These are phyloP conservation scores for Calonectria montana DNA, from an alignment of 2,329 filamentous ascomycete genomes.

Conservation along the genomic window DNA sequence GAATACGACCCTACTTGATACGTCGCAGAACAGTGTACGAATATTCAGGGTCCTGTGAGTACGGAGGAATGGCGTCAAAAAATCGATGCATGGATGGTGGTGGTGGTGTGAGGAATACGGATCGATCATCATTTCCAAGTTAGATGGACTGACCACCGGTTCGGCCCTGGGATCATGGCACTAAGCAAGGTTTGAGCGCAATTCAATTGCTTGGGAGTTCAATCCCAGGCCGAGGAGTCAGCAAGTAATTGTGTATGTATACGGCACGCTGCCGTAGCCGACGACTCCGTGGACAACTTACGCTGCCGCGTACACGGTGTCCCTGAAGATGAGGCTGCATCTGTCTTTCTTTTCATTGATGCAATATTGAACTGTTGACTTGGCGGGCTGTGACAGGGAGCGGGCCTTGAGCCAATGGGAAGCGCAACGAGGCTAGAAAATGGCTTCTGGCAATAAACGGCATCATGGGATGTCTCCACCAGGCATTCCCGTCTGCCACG, in stretches of 20 bases:
- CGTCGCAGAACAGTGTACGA: background rate
- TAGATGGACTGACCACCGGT: constrained; percentile 6
- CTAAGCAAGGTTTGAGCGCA: background rate
- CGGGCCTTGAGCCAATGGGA: constrained; percentile 1
- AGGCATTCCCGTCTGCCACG: constrained; percentile 12
- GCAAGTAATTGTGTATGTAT: background rate
- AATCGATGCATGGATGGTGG: background rate
- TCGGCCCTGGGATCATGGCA: constrained; percentile 4
- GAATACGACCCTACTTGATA: background rate
- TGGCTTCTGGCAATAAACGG: background rate
- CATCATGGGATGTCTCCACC: constrained; percentile 8
- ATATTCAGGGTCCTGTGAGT: background rate
- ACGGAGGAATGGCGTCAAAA: background rate
- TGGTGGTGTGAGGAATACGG: background rate
- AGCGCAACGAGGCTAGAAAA: background rate
- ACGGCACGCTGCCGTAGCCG: background rate
- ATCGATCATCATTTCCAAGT: background rate
- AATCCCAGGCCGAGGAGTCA: background rate
- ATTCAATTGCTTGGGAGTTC: background rate
- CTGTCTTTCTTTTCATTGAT: background rate
- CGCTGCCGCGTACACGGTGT: background rate
- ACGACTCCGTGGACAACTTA: background rate
- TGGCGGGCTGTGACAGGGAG: background rate
- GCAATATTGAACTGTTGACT: background rate
- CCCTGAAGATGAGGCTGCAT: background rate